phyloP scores from a whole-genome alignment of 257 asterid genomes.

The Leonotis leonurus region DNA sequence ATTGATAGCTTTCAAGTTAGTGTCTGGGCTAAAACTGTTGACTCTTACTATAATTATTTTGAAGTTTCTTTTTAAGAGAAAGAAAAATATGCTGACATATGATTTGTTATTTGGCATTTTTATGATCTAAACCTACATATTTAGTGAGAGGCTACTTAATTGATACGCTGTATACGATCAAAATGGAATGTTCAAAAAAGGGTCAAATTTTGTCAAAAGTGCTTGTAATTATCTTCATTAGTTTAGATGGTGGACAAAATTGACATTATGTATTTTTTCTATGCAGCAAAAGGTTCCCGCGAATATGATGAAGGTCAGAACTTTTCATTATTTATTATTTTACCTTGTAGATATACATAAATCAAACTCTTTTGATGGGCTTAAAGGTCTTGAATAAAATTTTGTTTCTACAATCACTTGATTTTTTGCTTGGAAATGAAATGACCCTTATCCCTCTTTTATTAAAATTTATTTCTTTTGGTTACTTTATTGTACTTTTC shows the following conservation, averaged over 20 bases:
- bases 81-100: background rate
- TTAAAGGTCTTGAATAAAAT: background rate
- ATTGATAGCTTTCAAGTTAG: background rate
- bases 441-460: conserved; percentile 15
- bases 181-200: background rate
- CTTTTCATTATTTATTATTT: conserved; percentile 4
- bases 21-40: background rate
- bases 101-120: background rate
- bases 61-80: background rate
- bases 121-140: background rate
- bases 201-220: conserved; percentile 15
- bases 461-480: conserved; percentile 9
- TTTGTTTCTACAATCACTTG: background rate
- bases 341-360: background rate
- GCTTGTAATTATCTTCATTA: conserved; percentile 22
- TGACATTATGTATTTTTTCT: conserved; percentile 36
- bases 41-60: background rate
- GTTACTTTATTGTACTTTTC: conserved; percentile 22
- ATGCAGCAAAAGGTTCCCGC: conserved; percentile 51
- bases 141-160: background rate
- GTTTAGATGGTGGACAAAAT: conserved; percentile 41
- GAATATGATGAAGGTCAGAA: conserved; percentile 52
- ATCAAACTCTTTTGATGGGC: background rate
- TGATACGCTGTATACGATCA: background rate
- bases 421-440: background rate